Evolutionary conservation across 768 basidiomycete species (phyloP), one percentile per base, ranked within the genome.

Genomic region (Boletus sensibilis): DNA sequence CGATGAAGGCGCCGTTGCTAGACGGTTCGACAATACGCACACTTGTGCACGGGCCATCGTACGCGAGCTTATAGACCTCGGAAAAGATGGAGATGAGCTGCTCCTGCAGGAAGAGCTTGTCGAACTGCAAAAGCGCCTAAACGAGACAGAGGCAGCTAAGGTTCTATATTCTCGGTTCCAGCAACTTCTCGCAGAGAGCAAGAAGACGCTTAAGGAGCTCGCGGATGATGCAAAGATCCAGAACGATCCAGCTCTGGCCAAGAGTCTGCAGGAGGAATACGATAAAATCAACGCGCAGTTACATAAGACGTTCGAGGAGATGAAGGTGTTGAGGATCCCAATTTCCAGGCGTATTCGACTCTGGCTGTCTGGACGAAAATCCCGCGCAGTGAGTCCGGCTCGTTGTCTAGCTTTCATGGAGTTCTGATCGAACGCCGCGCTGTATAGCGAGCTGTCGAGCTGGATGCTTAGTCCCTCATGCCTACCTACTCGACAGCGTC

Each of bases 141-240:
- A 65, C 21, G 65, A 67, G 45, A 68, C 65, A 1, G 63, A 62
- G 35, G 65, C 65, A 2, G 66, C 42, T 7, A 68, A 62, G 33
- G 35, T 55, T 40, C 8, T 66, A 13, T 59, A 59, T 12, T 62
- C 50, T 45, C 63, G 53, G 5, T 38, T 52, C n/a, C 65, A 68
- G 47, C 23, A 43, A 11, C 57, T 65, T 16, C 66, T 66, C 2
- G 4, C 9, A 2, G 65, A 65, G 3, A 63, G 68, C 42, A 66
- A 11, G 27, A 59, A 13, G 33, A 44, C 37, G 5, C 49, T 65
- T 0, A 55, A 64, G 37, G 56, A 51, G 18, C 64, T 65, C 10
- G 58, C 65, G 14, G 56, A 67, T 5, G 56, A 64, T 20, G 64
- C 65, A 23, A 67, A 31, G 31, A 1, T 25, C 27, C 38, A 53